These are phyloP conservation scores for Passalora sequoiae DNA, from an alignment of 2,329 filamentous ascomycete species.

Conservation along the genomic window DNA sequence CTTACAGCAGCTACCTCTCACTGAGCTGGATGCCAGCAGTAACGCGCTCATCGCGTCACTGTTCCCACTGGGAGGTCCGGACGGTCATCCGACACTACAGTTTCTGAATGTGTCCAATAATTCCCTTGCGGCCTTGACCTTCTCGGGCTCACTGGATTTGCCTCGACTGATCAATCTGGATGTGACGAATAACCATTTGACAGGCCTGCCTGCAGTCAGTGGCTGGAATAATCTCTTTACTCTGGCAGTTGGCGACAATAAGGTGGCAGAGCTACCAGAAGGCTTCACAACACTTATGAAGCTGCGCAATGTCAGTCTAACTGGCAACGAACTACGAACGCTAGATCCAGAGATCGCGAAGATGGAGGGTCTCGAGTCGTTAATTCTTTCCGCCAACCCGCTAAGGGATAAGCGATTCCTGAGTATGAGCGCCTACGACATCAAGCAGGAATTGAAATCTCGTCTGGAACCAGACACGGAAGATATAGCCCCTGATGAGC, in stretches of 20 bases:
- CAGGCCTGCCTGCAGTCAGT: conserved; percentile 65
- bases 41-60: conserved; percentile 72
- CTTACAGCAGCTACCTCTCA: conserved; percentile 63
- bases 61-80: conserved; percentile 50
- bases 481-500: conserved; percentile 30
- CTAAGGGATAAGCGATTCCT: conserved; percentile 82
- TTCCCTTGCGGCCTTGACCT: conserved; percentile 54
- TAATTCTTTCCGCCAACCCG: conserved; percentile 83
- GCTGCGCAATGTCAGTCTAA: conserved; percentile 74
- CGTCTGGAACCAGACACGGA: conserved; percentile 58
- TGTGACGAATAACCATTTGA: conserved; percentile 75
- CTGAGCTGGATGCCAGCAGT: conserved; percentile 68
- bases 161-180: conserved; percentile 69
- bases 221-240: conserved; percentile 68
- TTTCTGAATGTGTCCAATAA: conserved; percentile 75
- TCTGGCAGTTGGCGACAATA: conserved; percentile 76
- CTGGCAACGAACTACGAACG: conserved; percentile 72
- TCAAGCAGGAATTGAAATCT: conserved; percentile 67
- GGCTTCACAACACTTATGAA: conserved; percentile 65
- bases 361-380: conserved; percentile 71
- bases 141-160: conserved; percentile 52
- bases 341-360: conserved; percentile 70
- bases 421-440: conserved; percentile 70
- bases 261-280: conserved; percentile 66
- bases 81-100: conserved; percentile 61